These are phyloP conservation scores for Tricholoma sp. DNA, from an alignment of 768 basidiomycete genomes.

Conservation along the genomic window DNA sequence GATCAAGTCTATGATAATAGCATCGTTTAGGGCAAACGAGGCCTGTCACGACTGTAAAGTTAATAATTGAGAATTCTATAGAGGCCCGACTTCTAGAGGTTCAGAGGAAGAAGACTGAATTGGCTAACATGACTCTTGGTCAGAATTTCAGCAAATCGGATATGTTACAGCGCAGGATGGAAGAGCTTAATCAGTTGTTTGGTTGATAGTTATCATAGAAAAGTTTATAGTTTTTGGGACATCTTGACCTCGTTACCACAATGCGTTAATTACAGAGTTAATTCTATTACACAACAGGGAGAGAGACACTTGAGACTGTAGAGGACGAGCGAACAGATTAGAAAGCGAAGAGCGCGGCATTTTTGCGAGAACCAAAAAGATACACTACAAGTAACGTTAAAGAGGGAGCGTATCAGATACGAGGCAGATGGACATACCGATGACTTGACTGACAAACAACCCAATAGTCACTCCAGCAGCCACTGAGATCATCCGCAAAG, in stretches of 20 bases:
- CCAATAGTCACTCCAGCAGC: constrained; percentile 85
- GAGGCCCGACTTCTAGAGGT: constrained; percentile 91
- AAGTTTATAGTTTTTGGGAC: constrained; percentile 15
- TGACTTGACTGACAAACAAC: constrained; percentile 72
- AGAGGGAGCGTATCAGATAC: not conserved
- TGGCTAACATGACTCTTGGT: constrained; percentile 92
- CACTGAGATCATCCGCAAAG: constrained; percentile 78
- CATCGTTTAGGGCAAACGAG: constrained; percentile 94
- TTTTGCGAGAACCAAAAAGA: constrained; percentile 67
- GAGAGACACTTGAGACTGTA: not conserved
- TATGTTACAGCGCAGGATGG: constrained; percentile 79
- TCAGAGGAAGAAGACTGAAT: constrained; percentile 88
- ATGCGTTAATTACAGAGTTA: constrained; percentile 7
- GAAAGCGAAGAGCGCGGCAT: constrained; percentile 71
- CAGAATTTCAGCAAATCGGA: constrained; percentile 86
- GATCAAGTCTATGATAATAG: constrained; percentile 31
- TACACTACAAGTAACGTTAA: constrained; percentile 41
- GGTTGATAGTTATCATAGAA: constrained; percentile 33
- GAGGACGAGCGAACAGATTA: constrained; percentile 21
- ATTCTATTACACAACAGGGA: not conserved
- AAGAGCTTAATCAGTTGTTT: constrained; percentile 80
- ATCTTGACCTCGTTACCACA: constrained; percentile 16
- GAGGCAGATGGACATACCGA: constrained; percentile 30
- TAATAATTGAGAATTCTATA: constrained; percentile 92
- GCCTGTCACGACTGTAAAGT: constrained; percentile 86